Conservation (phyloP, 2,329 filamentous ascomycete species). For the Scedosporium apiospermum region DNA sequence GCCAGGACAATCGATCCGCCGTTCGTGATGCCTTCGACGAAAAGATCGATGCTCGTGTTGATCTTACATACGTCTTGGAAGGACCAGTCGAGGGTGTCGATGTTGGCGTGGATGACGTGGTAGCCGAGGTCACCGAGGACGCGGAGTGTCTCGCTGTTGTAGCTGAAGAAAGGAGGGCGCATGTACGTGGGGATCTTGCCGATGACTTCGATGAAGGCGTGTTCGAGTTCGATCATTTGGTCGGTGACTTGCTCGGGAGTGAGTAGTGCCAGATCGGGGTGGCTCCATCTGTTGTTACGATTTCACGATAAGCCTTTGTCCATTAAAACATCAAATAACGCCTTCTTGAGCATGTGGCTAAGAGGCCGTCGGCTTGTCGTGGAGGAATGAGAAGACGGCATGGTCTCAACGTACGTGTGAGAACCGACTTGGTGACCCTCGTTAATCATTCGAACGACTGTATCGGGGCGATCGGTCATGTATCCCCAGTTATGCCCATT, state of each 20-base stretch:
- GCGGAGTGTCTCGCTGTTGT: conserved; percentile 22
- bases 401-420: conserved; percentile 25
- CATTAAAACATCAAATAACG: not conserved
- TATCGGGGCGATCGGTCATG: conserved; percentile 13
- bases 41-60: conserved; percentile 30
- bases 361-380: conserved; percentile 11
- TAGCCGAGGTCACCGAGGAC: conserved; percentile 35
- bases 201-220: conserved; percentile 31
- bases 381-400: not conserved
- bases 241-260: conserved; percentile 21
- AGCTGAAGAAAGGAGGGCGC: conserved; percentile 35
- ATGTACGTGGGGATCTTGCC: conserved; percentile 34
- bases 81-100: conserved; percentile 55
- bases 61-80: conserved; percentile 40
- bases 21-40: conserved; percentile 15
- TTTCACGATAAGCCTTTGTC: no score
- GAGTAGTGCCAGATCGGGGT: conserved; percentile 30
- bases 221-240: conserved; percentile 35
- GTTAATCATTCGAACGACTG: conserved; percentile 33
- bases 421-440: conserved; percentile 53
- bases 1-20: conserved; percentile 40
- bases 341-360: not conserved
- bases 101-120: conserved; percentile 45
- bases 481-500: conserved; percentile 23
- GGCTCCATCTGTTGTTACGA: conserved; percentile 24